Evolutionary conservation across 148 eudicot species (phyloP), one percentile per base, ranked within the genome.

Genomic region (Drosera capensis): DNA sequence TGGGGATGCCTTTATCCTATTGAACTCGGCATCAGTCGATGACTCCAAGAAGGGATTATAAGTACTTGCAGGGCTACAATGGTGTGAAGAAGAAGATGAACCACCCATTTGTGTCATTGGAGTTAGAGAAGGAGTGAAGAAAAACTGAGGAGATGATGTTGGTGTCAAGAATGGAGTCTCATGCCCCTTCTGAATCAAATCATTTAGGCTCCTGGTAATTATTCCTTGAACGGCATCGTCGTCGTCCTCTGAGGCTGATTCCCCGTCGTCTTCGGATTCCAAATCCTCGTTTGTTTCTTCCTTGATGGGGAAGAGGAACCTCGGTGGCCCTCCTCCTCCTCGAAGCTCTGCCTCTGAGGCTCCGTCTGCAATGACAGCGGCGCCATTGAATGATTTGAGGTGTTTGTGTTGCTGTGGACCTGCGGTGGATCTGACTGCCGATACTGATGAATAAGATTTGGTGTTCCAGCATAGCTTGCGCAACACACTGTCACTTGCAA

Each of bases 241-340:
- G 20, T 46, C 43, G 15, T n/a, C 23, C 38, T 5, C 13, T 3
- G 6, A 34, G 2, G 9, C 5, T 41, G 8, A 41, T 38, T 58
- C 59, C 57, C 29, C 69, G n/a, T n/a, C 70, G 60, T 77, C 81
- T 57, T 82, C 86, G 41, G 73, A 61, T 21, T 76, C 94, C 58
- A 83, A 64, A 54, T 83, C 94, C 20, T 79, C 94, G 29, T 49
- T 73, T 16, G 94, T 73, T 63, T 79, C 94, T 50, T 83, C 94
- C 14, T 65, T 66, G 22, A 83, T 83, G 7, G 94, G 66, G 77
- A 68, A 83, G 17, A 83, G 68, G 65, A 71, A 76, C 40, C 94
- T 62, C 39, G 87, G 79, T 44, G 82, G 75, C 20, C 79, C 80
- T 5, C 54, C 25, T 18, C 44, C n/a, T n/a, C 71, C 8, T 25